Conservation (phyloP, 495 filamentous ascomycete genomes). For the Usnea hakonensis region DNA sequence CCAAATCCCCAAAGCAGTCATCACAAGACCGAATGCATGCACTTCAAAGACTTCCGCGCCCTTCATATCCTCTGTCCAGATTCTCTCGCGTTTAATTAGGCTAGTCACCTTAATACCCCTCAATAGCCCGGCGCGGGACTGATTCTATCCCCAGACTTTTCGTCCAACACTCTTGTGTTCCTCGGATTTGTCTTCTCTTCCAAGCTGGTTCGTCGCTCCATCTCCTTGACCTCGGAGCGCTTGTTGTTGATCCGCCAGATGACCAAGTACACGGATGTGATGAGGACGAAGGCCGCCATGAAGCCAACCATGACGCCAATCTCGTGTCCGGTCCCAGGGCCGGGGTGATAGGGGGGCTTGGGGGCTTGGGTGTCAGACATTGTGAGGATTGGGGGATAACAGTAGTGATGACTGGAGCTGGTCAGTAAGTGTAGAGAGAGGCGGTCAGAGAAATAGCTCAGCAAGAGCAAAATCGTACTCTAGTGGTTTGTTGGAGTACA, state of each 20-base stretch:
- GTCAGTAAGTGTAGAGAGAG: neutral
- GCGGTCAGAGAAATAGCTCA: no score
- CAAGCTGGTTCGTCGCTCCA: conserved; percentile 22
- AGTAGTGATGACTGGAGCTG: neutral
- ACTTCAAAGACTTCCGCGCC: neutral
- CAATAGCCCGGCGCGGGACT: conserved; percentile 25
- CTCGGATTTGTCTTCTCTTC: conserved; percentile 2
- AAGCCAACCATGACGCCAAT: conserved; percentile 41
- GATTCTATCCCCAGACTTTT: conserved; percentile 15
- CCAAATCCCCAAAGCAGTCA: neutral
- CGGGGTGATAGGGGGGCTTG: conserved; percentile 13
- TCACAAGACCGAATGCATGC: neutral
- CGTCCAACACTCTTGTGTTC: conserved; percentile 4
- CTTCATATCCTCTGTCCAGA: neutral
- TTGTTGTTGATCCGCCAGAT: conserved; percentile 29
- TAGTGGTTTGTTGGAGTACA: neutral
- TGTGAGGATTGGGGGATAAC: neutral
- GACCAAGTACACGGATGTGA: conserved; percentile 32
- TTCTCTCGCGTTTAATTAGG: no score
- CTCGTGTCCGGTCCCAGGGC: conserved; percentile 27
- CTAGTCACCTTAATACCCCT: neutral
- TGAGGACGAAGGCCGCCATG: conserved; percentile 31
- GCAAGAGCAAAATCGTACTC: neutral
- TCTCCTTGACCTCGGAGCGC: conserved; percentile 5
- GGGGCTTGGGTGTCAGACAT: neutral